Evolutionary conservation across 495 filamentous ascomycete species (phyloP).

Genomic region (Lepraria neglecta): DNA sequence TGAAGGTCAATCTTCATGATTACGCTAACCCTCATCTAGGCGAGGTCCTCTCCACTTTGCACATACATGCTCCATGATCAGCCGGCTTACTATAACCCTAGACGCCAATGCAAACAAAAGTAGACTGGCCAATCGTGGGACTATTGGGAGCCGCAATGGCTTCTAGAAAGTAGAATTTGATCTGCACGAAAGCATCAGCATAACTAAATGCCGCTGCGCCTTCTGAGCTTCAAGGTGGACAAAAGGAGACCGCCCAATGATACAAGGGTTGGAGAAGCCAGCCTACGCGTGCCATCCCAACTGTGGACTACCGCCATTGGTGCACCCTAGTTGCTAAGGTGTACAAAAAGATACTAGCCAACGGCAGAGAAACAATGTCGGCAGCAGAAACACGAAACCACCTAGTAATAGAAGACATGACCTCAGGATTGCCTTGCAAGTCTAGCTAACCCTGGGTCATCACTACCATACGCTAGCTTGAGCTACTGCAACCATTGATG

Average conservation of each 20-base stretch:
- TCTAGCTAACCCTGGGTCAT: background rate
- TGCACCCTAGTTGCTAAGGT: background rate
- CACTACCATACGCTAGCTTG: background rate
- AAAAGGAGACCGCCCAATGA: slow-evolving; percentile 16
- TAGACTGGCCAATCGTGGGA: slow-evolving; percentile 14
- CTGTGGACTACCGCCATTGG: background rate
- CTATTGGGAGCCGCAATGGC: background rate
- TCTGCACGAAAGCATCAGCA: background rate
- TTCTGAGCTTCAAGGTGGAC: background rate
- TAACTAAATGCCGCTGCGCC: background rate
- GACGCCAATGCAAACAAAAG: slow-evolving; percentile 19
- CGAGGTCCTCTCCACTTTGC: background rate
- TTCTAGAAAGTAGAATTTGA: background rate
- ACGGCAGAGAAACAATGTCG: background rate
- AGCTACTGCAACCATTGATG: background rate
- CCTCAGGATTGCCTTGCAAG: background rate
- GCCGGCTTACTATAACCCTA: background rate
- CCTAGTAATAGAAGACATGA: background rate
- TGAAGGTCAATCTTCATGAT: background rate
- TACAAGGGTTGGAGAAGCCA: background rate
- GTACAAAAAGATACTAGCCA: slow-evolving; percentile 17
- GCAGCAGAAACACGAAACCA: background rate
- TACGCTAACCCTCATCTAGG: background rate
- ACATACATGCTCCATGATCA: background rate
- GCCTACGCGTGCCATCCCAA: background rate